Evolutionary conservation across 1,139 yeast species (phyloP), one percentile per base, ranked within the genome.

Genomic region (Blastobotrys illinoisensis): DNA sequence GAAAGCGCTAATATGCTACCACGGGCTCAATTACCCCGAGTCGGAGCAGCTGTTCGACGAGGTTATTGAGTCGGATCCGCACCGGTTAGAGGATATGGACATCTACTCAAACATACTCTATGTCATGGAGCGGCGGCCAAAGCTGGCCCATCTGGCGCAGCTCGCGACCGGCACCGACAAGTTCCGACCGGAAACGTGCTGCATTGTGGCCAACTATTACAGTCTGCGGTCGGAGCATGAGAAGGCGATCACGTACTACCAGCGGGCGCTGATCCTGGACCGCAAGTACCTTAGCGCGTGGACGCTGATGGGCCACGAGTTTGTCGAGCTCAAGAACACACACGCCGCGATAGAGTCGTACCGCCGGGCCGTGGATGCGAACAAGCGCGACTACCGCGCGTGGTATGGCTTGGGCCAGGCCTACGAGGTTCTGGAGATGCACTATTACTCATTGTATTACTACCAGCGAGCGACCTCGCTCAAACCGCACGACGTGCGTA

Each of bases 361-460:
- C 67, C 75, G 99, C 61, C 76, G 96, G 51, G 99, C 99, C 0
- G 95, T 91, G 9, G 93, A 90, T 67, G 86, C 91, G 6, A 89
- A 89, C 64, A 81, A 85, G 48, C 85, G 87, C 65, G 99, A 95
- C 69, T 95, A 88, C 69, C 77, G 97, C 53, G 99, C 99, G 0
- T 95, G 99, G 99, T 93, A 93, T 70, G 99, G 99, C 0, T 75
- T 95, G 53, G 99, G 99, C 0, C 99, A 93, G 70, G 98, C 99
- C 1, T 95, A 95, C 67, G 99, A 95, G 69, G 96, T 95, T 16
- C 75, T 93, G 56, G 98, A 93, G 64, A 91, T 91, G 97, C 95
- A 88, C 68, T 77, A 89, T 62, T 95, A 91, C 66, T 93, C 98
- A 0, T 74, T 91, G 45, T 91, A 90, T 69, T 93, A 95, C 68